These are phyloP conservation scores for Silene noctiflora DNA, from an alignment of 179 eudicot species.

Conservation along the genomic window DNA sequence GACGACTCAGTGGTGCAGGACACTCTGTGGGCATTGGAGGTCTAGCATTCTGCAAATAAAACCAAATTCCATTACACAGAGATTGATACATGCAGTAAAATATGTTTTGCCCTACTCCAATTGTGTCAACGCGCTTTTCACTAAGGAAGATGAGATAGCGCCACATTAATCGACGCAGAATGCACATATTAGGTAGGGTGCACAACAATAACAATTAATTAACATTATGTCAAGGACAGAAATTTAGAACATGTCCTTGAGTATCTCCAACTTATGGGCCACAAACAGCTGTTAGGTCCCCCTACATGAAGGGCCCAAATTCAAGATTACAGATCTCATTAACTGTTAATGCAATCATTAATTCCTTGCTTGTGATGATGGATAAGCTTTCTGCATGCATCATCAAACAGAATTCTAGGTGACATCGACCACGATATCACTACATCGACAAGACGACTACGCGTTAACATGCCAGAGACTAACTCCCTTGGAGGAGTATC, in stretches of 20 bases:
- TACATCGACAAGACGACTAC: too few relatives aligned
- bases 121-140: too few relatives aligned
- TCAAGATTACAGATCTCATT: conserved; percentile 13
- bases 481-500: too few relatives aligned
- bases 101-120: too few relatives aligned
- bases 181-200: neutral
- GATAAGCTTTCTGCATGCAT: neutral
- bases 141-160: too few relatives aligned
- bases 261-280: conserved; percentile 11
- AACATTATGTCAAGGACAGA: conserved; percentile 11
- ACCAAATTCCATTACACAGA: neutral
- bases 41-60: conserved; percentile 69
- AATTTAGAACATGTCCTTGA: conserved; percentile 18
- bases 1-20: conserved; percentile 58
- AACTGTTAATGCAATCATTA: conserved; percentile 13
- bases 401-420: too few relatives aligned
- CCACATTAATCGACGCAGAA: neutral
- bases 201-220: neutral
- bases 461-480: too few relatives aligned
- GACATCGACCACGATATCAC: too few relatives aligned
- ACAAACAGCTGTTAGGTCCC: conserved; percentile 21
- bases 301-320: conserved; percentile 18
- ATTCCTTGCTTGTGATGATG: conserved; percentile 3
- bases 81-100: neutral
- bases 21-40: conserved; percentile 83